A percentile compares a stretch with the other conserved stretches of the same genome.
Evolutionary conservation across 192 early-diverging fungal species (phyloP).

Genomic region (Podila minutissima): DNA sequence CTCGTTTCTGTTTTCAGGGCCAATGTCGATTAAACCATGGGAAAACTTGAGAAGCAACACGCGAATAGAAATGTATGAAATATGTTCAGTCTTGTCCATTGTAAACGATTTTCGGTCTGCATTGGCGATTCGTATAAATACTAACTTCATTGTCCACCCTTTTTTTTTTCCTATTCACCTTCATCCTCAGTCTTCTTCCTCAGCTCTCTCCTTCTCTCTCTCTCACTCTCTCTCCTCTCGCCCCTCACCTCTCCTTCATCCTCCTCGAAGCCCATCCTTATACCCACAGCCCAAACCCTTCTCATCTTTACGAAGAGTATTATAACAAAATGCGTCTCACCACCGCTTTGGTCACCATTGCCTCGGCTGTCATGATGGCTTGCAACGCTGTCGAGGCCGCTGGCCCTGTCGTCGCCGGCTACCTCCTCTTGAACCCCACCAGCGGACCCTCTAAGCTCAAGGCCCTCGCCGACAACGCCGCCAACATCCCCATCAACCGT

Average conservation of each 20-base stretch:
- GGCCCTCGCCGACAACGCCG: slow-evolving; percentile 50
- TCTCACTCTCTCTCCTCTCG: neutral
- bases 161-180: neutral
- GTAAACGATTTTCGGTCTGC: no score
- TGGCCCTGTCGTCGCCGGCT: slow-evolving; percentile 31
- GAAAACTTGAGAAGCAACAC: no score
- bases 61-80: no score
- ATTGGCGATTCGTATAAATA: slow-evolving; percentile 3
- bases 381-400: slow-evolving; percentile 31
- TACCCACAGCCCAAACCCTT: neutral
- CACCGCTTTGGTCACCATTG: slow-evolving; percentile 40
- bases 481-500: slow-evolving; percentile 47
- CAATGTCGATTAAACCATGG: no score
- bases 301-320: neutral
- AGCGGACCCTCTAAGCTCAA: slow-evolving; percentile 42
- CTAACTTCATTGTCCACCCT: neutral
- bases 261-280: neutral
- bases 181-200: neutral
- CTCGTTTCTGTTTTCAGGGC: no score
- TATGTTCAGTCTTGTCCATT: no score
- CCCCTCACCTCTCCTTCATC: neutral
- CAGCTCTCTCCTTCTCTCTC: neutral
- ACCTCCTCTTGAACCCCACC: slow-evolving; percentile 43
- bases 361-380: slow-evolving; percentile 38
- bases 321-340: slow-evolving; percentile 31